A percentile compares a stretch with the other conserved stretches of the same genome.
Evolutionary conservation across 176 grass and related monocot species (phyloP).

Genomic region (Zoysia pacifica): DNA sequence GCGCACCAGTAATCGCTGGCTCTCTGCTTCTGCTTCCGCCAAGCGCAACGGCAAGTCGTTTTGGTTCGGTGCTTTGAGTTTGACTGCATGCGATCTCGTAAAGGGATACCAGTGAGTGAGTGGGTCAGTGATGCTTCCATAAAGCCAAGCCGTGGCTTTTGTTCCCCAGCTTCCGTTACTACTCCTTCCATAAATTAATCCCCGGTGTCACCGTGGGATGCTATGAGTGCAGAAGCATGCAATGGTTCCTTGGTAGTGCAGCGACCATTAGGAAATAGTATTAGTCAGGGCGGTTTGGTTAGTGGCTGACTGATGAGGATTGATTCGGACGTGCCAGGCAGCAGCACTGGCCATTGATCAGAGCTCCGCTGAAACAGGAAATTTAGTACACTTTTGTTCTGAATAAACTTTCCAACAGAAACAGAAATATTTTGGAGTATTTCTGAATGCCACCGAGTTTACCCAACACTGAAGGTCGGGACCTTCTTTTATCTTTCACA

Average conservation of each 20-base stretch:
- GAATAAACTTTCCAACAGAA: not conserved
- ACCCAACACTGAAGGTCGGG: not conserved
- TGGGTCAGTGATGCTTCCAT: slow-evolving; percentile 48
- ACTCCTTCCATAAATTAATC: not conserved
- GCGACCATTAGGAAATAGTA: too few species aligned
- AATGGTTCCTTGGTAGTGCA: not conserved
- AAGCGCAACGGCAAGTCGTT: not conserved
- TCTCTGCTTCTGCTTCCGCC: not conserved
- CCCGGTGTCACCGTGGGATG: not conserved
- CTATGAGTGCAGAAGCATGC: not conserved
- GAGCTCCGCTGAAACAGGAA: not conserved
- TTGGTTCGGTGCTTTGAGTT: not conserved
- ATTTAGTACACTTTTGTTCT: too few species aligned
- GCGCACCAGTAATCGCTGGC: not conserved
- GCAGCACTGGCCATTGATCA: not conserved
- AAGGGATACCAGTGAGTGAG: not conserved
- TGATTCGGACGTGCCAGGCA: not conserved
- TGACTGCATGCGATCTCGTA: not conserved
- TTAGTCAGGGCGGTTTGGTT: too few species aligned
- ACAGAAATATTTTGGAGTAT: not conserved
- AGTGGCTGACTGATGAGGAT: not conserved
- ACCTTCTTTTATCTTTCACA: not conserved
- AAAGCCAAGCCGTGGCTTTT: slow-evolving; percentile 1
- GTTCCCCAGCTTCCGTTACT: not conserved
- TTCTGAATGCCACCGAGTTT: not conserved